Evolutionary conservation across 1,139 yeast genomes (phyloP), one percentile per base, ranked within the genome.

Genomic region (Candida sojae): DNA sequence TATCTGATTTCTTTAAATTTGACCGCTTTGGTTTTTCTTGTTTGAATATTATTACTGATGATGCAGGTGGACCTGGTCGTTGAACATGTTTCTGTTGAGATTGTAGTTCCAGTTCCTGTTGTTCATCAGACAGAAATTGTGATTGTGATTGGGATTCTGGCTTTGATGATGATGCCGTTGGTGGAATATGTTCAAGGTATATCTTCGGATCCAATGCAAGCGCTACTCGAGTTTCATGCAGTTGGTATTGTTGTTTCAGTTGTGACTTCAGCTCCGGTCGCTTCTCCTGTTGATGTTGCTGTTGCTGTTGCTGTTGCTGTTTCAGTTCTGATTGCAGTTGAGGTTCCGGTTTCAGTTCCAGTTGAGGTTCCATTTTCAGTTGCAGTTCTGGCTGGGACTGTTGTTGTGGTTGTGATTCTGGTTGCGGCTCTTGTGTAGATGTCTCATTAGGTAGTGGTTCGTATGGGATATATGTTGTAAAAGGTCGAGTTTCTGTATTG

Each of bases 21-120:
- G 34, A 8, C 13, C 34, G n/a, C 33, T 42, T 42, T 2, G 44
- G 44, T n/a, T 36, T 42, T 11, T 36, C 45, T 13, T 29, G 40
- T 29, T 23, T 42, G 40, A 42, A 42, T 9, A 42, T 28, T 31
- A 40, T 40, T 5, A 40, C 37, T 9, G 43, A 32, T n/a, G 43
- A 34, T 2, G 35, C 28, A 23, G 45, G 35, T 12, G 31, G 39
- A 26, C 39, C 25, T n/a, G 34, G 7, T 31, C 21, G 28, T n/a
- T 39, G 34, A 11, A 12, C 6, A 6, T 17, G 11, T 21, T 17
- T 17, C 21, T 11, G 38, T 6, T 25, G 42, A 6, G 8, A 21
- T 11, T 8, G 31, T 6, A 28, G 39, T 40, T 37, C 42, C 42
- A 8, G 42, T 29, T 43, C 36, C 3, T 17, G 21, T 17, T 17